A percentile compares a stretch with the other conserved stretches of the same genome.
Conservation (phyloP, 192 early-diverging fungal species). For the Spinellus fusiger region DNA sequence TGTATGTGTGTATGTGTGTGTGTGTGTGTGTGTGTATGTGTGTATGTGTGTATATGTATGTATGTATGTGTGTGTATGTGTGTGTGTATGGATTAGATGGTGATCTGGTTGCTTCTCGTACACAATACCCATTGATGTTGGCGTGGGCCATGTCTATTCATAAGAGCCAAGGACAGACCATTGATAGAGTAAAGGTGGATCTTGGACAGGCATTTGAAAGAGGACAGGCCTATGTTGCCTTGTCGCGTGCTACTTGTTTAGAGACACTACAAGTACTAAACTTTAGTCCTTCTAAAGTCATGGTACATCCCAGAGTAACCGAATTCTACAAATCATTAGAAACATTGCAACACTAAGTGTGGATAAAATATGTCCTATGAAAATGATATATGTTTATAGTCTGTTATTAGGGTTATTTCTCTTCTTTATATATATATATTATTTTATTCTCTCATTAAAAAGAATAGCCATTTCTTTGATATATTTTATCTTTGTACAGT, state of each 20-base stretch:
- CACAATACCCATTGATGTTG: conserved; percentile 67
- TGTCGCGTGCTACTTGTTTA: conserved; percentile 70
- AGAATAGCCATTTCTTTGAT: no score
- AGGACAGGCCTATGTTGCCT: conserved; percentile 82
- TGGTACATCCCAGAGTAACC: conserved; percentile 65
- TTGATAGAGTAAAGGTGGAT: conserved; percentile 71
- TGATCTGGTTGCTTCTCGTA: conserved; percentile 12
- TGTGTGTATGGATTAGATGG: conserved; percentile 12
- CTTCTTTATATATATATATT: no score
- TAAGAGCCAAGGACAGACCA: conserved; percentile 84
- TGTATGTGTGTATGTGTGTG: no score
- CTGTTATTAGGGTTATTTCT: no score
- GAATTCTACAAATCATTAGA: conserved; percentile 58
- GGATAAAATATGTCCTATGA: no score
- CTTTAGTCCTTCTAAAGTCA: conserved; percentile 59
- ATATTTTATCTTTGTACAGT: background rate
- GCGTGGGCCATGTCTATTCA: conserved; percentile 88
- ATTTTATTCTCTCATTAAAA: no score
- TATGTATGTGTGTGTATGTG: background rate
- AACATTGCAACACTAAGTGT: no score
- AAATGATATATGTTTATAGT: no score
- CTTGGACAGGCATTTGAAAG: conserved; percentile 73
- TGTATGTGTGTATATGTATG: no score
- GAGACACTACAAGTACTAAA: conserved; percentile 66
- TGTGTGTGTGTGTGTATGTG: no score